Conservation (phyloP, 2,329 filamentous ascomycete genomes). For the Penicillium thymicola region DNA sequence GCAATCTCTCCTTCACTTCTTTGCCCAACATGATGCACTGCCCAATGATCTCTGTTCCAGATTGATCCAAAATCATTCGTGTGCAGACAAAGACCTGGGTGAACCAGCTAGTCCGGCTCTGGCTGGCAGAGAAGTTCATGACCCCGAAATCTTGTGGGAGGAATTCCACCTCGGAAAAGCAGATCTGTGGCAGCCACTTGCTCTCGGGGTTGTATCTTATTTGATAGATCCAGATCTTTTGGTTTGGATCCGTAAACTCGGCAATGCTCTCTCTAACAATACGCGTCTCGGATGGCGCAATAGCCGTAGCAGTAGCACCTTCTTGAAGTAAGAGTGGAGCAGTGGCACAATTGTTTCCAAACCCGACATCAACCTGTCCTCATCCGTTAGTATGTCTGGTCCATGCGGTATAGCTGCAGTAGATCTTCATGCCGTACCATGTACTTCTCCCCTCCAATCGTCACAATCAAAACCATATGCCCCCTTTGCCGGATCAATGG, state of each 20-base stretch:
- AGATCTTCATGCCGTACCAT: slow-evolving; percentile 26
- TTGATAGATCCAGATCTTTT: slow-evolving; percentile 63
- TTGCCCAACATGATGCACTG: slow-evolving; percentile 53
- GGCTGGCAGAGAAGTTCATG: slow-evolving; percentile 58
- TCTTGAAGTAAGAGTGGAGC: slow-evolving; percentile 54
- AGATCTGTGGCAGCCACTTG: slow-evolving; percentile 61
- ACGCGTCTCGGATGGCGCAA: slow-evolving; percentile 57
- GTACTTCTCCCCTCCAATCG: slow-evolving; percentile 48
- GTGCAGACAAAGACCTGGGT: slow-evolving; percentile 52
- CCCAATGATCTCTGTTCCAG: slow-evolving; percentile 48
- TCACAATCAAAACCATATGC: slow-evolving; percentile 62
- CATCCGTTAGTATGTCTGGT: neutral
- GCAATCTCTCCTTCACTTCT: slow-evolving; percentile 53
- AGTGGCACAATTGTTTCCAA: slow-evolving; percentile 61
- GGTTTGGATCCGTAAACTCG: slow-evolving; percentile 42
- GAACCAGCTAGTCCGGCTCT: slow-evolving; percentile 52
- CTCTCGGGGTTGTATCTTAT: slow-evolving; percentile 49
- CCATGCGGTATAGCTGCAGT: neutral
- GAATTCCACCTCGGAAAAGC: slow-evolving; percentile 65
- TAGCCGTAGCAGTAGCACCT: slow-evolving; percentile 37
- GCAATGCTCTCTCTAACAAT: slow-evolving; percentile 50
- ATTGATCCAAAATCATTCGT: slow-evolving; percentile 53
- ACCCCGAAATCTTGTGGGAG: slow-evolving; percentile 58
- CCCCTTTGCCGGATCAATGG: slow-evolving; percentile 26
- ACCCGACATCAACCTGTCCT: slow-evolving; percentile 57